Evolutionary conservation across 108 stramenopile species (phyloP), one percentile per base, ranked within the genome.

Genomic region (Epithemia pelagica): DNA sequence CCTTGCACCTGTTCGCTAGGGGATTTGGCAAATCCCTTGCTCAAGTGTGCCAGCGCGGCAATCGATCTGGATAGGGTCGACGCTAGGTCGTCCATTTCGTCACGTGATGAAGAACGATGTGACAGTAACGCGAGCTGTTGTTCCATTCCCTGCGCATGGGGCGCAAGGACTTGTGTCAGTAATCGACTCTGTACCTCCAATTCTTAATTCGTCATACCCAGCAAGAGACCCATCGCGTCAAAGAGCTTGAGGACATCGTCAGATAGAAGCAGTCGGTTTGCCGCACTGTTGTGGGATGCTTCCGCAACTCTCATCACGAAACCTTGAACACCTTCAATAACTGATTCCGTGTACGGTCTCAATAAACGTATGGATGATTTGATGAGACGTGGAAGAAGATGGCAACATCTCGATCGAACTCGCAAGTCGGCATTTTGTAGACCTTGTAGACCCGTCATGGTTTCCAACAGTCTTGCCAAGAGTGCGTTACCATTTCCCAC

Each of bases 241-340:
- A 89, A 89, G 32, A 89, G 71, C 55, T 86, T 82, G 7, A 89
- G 65, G 0, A 74, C 70, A 65, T 89, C 85, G 31, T 89, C 85
- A 46, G 78, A 75, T 46, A 89, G 63, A 61, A 89, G 68, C 25
- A 66, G 37, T n/a, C n/a, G n/a, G n/a, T 54, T 81, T 78, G n/a
- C n/a, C n/a, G n/a, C n/a, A n/a, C n/a, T n/a, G n/a, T n/a, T n/a
- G n/a, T n/a, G n/a, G n/a, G n/a, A n/a, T n/a, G n/a, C n/a, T n/a
- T n/a, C n/a, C n/a, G n/a, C n/a, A n/a, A n/a, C n/a, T n/a, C n/a
- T n/a, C 52, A 73, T 74, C 52, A 89, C 61, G 61, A 89, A 71
- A 20, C 57, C 62, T 59, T 84, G 85, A 10, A 89, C 86, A 24
- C 88, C 88, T 18, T 72, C 56, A 2, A 89, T 78, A 0, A 80